These are phyloP conservation scores for Peniophora sp. DNA, from an alignment of 1,284 basidiomycete genomes.

Conservation along the genomic window DNA sequence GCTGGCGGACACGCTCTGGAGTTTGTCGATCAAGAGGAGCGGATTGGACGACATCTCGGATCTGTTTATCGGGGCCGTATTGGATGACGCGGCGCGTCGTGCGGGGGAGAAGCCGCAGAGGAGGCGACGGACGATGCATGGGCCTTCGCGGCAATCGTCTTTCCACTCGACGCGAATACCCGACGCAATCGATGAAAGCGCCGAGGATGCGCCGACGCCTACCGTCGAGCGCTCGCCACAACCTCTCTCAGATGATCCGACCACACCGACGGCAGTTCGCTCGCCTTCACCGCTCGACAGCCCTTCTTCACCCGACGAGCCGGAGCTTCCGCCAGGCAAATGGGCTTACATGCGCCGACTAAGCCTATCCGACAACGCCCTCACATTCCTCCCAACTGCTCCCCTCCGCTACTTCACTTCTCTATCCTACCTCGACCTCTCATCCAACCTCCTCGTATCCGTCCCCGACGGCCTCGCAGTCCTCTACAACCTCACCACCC, in stretches of 20 bases:
- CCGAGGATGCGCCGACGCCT: slow-evolving; percentile 28
- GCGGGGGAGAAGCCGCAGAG: slow-evolving; percentile 42
- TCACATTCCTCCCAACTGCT: slow-evolving; percentile 76
- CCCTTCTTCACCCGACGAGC: slow-evolving; percentile 6
- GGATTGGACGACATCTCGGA: slow-evolving; percentile 81
- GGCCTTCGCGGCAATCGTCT: slow-evolving; percentile 34
- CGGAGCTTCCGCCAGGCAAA: slow-evolving; percentile 51
- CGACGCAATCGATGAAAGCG: slow-evolving; percentile 51
- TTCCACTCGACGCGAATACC: slow-evolving; percentile 48
- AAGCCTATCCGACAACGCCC: slow-evolving; percentile 73
- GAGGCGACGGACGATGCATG: slow-evolving; percentile 37
- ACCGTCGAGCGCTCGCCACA: slow-evolving; percentile 4
- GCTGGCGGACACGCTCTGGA: slow-evolving; percentile 62
- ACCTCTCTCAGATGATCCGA: slow-evolving; percentile 12
- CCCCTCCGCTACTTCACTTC: slow-evolving; percentile 67
- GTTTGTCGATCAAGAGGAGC: slow-evolving; percentile 69
- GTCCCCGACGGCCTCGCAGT: slow-evolving; percentile 71
- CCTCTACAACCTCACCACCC: slow-evolving; percentile 72
- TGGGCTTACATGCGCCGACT: slow-evolving; percentile 78
- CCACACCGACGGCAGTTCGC: slow-evolving; percentile 5
- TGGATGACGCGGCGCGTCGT: slow-evolving; percentile 64
- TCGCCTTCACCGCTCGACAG: slow-evolving; percentile 15
- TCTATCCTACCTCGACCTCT: slow-evolving; percentile 84
- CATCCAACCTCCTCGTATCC: slow-evolving; percentile 82
- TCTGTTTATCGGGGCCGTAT: slow-evolving; percentile 69